Conservation (phyloP, 23 red algal species). For the Gracilaria domingensis region DNA sequence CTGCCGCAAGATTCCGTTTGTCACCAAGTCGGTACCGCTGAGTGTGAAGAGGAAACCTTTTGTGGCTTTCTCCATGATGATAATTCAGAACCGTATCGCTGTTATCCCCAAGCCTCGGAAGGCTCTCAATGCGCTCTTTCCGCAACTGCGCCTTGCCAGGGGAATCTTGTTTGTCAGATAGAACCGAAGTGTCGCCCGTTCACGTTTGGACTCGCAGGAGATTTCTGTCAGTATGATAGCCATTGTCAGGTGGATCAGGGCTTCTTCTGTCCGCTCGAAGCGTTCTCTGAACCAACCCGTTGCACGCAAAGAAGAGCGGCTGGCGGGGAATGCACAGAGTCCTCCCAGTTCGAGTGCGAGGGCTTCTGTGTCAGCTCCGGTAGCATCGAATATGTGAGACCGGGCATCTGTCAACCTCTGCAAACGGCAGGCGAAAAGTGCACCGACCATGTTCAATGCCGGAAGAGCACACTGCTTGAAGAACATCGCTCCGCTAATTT, state of each 20-base stretch:
- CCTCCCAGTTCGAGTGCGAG: not conserved
- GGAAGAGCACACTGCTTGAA: too few species aligned
- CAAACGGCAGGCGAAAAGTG: not conserved
- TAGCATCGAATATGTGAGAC: not conserved
- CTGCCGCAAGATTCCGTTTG: not conserved
- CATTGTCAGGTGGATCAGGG: not conserved
- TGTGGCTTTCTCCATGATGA: not conserved
- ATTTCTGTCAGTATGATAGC: not conserved
- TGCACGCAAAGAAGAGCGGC: not conserved
- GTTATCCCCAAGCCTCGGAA: not conserved
- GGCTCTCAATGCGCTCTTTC: not conserved
- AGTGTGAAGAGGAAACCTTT: not conserved
- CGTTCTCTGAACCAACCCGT: not conserved
- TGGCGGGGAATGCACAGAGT: not conserved
- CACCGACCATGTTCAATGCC: not conserved
- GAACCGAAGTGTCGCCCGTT: constrained; percentile 1
- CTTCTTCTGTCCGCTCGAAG: not conserved
- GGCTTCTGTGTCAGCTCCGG: constrained; percentile 8
- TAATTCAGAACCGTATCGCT: not conserved
- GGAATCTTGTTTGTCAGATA: not conserved
- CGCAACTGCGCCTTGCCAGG: not conserved
- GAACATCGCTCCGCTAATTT: not conserved
- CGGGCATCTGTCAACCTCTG: not conserved
- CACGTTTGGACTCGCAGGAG: not conserved
- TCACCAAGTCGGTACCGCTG: not conserved